Evolutionary conservation across 1,284 basidiomycete species (phyloP), one percentile per base, ranked within the genome.

Genomic region (Peniophora sp.): DNA sequence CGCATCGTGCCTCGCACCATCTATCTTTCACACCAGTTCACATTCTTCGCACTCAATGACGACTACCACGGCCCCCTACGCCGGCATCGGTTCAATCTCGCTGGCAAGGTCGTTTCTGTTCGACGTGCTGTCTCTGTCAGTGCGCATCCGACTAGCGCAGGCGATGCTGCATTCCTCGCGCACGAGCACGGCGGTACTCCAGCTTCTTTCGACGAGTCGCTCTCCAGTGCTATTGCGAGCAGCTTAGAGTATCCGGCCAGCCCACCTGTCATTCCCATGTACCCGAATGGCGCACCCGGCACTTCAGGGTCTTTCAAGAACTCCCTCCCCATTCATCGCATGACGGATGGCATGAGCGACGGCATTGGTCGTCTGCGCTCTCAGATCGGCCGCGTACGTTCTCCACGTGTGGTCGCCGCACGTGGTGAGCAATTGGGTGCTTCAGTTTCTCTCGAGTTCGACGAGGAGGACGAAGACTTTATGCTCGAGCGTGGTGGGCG

Each of bases 41-140:
- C 81, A 9, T 94, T 93, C 70, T 77, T 81, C 58, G 74, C 79
- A 1, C 73, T 92, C 0, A 78, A 81, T 1, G 85, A 86, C 55
- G 89, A 92, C 61, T 90, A 90, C 56, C 87, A 88, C 57, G 82
- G 85, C 0, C 79, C 89, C 10, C 74, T 92, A 32, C 80, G 87
- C 0, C 75, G 79, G 1, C 75, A 81, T 49, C 78, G 82, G 48
- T 69, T 89, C 48, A 81, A 83, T 53, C 72, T 89, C 10, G 68
- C 74, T 0, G 78, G 78, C 0, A 53, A 63, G 24, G 81, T 79
- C 68, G 77, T 93, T 48, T 78, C 84, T 11, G 86, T 90, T 16
- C 78, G 88, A 10, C 77, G 74, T 48, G 79, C 85, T 52, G 84
- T 92, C 8, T 79, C 86, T 59, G 76, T 84, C 16, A 83, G 74